phyloP scores from a whole-genome alignment of 2,329 filamentous ascomycete genomes.

The Colletotrichum cereale region DNA sequence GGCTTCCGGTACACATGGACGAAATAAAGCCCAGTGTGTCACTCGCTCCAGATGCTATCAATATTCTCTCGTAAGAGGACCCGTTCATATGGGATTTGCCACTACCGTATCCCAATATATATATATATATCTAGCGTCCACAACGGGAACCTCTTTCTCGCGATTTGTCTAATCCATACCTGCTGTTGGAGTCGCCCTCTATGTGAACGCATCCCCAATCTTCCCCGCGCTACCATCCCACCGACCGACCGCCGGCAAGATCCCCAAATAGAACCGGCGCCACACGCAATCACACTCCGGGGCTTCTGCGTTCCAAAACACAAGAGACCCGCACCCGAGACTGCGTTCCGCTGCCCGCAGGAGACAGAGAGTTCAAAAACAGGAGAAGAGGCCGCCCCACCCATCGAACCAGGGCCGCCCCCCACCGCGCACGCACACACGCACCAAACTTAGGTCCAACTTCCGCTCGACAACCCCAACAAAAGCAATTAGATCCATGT shows the following conservation, averaged over 20 bases:
- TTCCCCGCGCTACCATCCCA: background rate
- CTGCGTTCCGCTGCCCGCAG: background rate
- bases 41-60: background rate
- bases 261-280: background rate
- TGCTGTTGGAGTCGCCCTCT: background rate
- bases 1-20: background rate
- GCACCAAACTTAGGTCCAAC: background rate
- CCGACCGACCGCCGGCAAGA: background rate
- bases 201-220: background rate
- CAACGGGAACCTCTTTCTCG: background rate
- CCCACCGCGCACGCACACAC: background rate
- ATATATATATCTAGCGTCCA: background rate
- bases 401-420: background rate
- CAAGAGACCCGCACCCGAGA: background rate
- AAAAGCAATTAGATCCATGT: conserved; percentile 12
- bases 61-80: background rate
- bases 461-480: background rate
- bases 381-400: background rate
- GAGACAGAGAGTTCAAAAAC: background rate
- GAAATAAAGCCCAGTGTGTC: background rate
- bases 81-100: too few species aligned
- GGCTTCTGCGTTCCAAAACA: background rate
- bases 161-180: background rate
- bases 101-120: background rate
- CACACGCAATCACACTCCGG: background rate